Percentiles rank a stretch among this genome's conserved stretches.
phyloP scores from a whole-genome alignment of 257 asterid genomes.

The Lycium barbarum region DNA sequence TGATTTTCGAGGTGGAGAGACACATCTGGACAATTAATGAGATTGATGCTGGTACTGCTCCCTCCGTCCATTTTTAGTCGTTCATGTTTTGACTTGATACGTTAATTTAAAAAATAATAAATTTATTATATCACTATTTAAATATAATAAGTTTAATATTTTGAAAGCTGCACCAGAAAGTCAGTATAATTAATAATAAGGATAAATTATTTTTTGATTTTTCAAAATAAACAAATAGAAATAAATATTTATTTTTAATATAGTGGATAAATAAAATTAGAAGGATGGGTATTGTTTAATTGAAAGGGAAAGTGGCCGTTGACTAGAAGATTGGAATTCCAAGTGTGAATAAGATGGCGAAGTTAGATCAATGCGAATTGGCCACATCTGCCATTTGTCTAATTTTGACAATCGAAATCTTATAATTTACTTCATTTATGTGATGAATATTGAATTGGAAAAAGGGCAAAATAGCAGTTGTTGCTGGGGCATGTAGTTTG shows the following conservation, averaged over 20 bases:
- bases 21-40: background rate
- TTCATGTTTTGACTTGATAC: too few relatives aligned
- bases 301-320: background rate
- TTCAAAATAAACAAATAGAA: too few relatives aligned
- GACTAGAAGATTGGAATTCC: slow-evolving; percentile 3
- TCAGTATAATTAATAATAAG: too few relatives aligned
- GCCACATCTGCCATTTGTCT: background rate
- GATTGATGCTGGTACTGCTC: background rate
- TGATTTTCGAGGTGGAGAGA: background rate
- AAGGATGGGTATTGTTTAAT: background rate
- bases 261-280: too few relatives aligned
- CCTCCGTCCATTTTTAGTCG: too few relatives aligned
- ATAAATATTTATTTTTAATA: too few relatives aligned
- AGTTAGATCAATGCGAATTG: background rate
- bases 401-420: background rate
- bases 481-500: background rate
- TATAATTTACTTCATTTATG: background rate
- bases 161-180: too few relatives aligned
- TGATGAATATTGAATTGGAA: background rate
- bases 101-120: too few relatives aligned
- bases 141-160: too few relatives aligned
- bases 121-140: too few relatives aligned
- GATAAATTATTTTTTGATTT: too few relatives aligned
- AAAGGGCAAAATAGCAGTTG: background rate
- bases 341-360: background rate